phyloP scores from a whole-genome alignment of 495 filamentous ascomycete genomes.

The Hyaloscypha bicolor region DNA sequence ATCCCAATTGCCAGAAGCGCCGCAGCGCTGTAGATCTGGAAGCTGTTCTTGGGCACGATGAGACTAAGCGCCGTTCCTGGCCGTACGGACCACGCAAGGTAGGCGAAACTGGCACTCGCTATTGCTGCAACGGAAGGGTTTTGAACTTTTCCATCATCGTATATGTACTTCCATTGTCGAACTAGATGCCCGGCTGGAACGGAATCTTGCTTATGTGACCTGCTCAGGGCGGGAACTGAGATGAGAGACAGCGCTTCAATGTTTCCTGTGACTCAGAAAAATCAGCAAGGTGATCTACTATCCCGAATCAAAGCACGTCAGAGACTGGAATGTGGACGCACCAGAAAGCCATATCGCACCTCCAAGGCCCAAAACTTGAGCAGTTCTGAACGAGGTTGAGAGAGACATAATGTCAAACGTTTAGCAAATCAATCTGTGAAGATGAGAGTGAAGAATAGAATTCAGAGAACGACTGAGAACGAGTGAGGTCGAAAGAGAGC shows the following conservation, averaged over 20 bases:
- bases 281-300: neutral
- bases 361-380: neutral
- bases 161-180: conserved; percentile 16
- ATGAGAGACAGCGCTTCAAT: conserved; percentile 12
- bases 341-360: conserved; percentile 14
- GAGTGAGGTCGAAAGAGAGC: no score
- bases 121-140: conserved; percentile 6
- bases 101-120: neutral
- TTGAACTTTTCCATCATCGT: neutral
- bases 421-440: neutral
- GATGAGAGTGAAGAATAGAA: neutral
- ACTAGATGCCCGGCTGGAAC: neutral
- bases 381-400: conserved; percentile 5
- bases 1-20: conserved; percentile 5
- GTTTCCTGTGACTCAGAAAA: neutral
- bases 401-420: neutral
- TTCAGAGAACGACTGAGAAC: no score
- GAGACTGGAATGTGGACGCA: neutral
- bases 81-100: conserved; percentile 9
- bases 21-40: neutral
- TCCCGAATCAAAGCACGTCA: neutral
- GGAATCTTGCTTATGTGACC: neutral
- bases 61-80: no score
- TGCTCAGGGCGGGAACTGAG: conserved; percentile 7
- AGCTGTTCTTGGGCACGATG: conserved; percentile 8